These are phyloP conservation scores for Dactylonectria macrodidyma DNA, from an alignment of 2,329 filamentous ascomycete species.

Conservation along the genomic window DNA sequence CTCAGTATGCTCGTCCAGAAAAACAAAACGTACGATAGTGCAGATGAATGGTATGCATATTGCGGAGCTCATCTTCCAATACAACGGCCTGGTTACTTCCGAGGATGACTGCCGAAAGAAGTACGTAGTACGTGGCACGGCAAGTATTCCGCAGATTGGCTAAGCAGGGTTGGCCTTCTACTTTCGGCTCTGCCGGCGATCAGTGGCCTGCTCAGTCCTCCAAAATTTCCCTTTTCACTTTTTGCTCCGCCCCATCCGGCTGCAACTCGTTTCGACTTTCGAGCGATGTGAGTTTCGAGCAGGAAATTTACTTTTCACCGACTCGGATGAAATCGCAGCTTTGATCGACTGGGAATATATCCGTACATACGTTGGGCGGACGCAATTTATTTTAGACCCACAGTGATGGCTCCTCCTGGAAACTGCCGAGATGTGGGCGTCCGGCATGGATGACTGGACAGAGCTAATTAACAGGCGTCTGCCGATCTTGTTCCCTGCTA, in stretches of 20 bases:
- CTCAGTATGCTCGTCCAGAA: slow-evolving; percentile 38
- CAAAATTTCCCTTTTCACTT: slow-evolving; percentile 9
- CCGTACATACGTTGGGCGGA: slow-evolving; percentile 47
- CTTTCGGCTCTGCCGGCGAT: slow-evolving; percentile 45
- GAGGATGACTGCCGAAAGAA: slow-evolving; percentile 60
- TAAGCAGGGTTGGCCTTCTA: slow-evolving; percentile 42
- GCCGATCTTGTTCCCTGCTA: slow-evolving; percentile 49
- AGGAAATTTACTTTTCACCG: slow-evolving; percentile 50
- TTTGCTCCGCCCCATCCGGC: slow-evolving; percentile 36
- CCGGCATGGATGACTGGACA: slow-evolving; percentile 49
- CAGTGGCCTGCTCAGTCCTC: slow-evolving; percentile 17
- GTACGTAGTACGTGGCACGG: slow-evolving; percentile 61
- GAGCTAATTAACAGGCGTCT: slow-evolving; percentile 50
- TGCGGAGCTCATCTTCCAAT: slow-evolving; percentile 57
- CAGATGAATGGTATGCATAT: slow-evolving; percentile 61
- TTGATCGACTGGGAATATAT: slow-evolving; percentile 59
- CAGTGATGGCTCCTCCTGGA: slow-evolving; percentile 58
- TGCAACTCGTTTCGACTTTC: slow-evolving; percentile 48
- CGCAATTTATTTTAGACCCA: slow-evolving; percentile 52
- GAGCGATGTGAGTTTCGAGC: slow-evolving; percentile 53
- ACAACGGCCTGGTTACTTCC: slow-evolving; percentile 55
- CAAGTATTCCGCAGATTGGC: slow-evolving; percentile 57
- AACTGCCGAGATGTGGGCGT: slow-evolving; percentile 49
- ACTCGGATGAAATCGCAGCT: slow-evolving; percentile 42
- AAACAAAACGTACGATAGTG: slow-evolving; percentile 43